phyloP scores from a whole-genome alignment of 2,329 filamentous ascomycete species.

The Leptographium radiaticola region DNA sequence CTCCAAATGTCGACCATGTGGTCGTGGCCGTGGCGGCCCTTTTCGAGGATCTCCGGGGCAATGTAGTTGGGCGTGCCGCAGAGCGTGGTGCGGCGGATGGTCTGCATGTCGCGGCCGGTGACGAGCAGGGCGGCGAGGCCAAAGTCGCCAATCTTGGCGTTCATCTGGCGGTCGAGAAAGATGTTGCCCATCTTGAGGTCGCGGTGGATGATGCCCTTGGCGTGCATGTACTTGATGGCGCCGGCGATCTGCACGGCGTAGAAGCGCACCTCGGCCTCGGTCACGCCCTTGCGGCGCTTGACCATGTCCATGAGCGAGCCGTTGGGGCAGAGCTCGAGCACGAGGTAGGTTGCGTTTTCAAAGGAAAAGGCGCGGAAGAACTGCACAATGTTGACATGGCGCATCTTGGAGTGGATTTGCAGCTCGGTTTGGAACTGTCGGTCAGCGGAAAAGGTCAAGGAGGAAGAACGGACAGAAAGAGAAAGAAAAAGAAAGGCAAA shows the following conservation, averaged over 20 bases:
- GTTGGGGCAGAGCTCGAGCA: constrained; percentile 88
- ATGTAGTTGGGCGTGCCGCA: constrained; percentile 98
- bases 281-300: constrained; percentile 78
- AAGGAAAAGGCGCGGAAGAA: constrained; percentile 92
- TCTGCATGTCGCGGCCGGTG: constrained; percentile 80
- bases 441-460: not conserved
- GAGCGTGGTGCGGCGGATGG: constrained; percentile 74
- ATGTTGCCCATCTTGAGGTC: constrained; percentile 98
- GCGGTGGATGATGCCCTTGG: constrained; percentile 87
- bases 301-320: constrained; percentile 97
- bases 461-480: not conserved
- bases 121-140: constrained; percentile 84
- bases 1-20: constrained; percentile 99
- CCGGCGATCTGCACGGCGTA: constrained; percentile 92
- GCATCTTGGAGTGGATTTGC: constrained; percentile 97
- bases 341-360: constrained; percentile 78
- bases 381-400: constrained; percentile 87
- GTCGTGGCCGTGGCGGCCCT: constrained; percentile 86
- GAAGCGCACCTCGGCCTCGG: constrained; percentile 84
- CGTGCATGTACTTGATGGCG: constrained; percentile 96
- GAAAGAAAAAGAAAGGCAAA: not conserved
- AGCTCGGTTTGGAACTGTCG: constrained; percentile 64
- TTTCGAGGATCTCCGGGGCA: constrained; percentile 89
- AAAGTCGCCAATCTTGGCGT: constrained; percentile 96
- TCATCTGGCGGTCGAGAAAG: constrained; percentile 89